Conservation (phyloP, 2,329 filamentous ascomycete genomes). For the Colletotrichum salicis region DNA sequence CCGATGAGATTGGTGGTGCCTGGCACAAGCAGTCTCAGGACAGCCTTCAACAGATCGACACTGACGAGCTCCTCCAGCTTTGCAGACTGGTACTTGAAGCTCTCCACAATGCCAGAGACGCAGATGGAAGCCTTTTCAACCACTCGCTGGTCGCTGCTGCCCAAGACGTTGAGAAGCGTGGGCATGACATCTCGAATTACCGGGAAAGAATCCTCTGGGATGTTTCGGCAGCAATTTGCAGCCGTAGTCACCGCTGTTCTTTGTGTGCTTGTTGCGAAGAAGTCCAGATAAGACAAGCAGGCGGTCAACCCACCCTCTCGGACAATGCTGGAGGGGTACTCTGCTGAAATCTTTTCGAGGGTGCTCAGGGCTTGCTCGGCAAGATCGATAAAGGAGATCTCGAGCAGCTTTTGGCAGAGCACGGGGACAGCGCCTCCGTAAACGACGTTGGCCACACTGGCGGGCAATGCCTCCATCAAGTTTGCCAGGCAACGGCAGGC, state of each 20-base stretch:
- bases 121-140: constrained; percentile 97
- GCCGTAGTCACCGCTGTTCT: constrained; percentile 96
- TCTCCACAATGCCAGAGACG: constrained; percentile 95
- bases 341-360: constrained; percentile 94
- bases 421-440: constrained; percentile 97
- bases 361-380: constrained; percentile 98
- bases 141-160: constrained; percentile 93
- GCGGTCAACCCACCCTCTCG: constrained; percentile 94
- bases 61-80: constrained; percentile 95
- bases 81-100: constrained; percentile 87
- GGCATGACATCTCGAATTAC: constrained; percentile 97
- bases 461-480: constrained; percentile 94
- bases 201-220: constrained; percentile 90
- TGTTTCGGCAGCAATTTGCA: constrained; percentile 97
- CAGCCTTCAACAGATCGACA: constrained; percentile 83
- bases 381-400: constrained; percentile 96
- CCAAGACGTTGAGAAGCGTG: constrained; percentile 87
- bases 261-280: constrained; percentile 97
- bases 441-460: constrained; percentile 93
- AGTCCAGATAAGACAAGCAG: constrained; percentile 96
- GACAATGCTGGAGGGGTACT: constrained; percentile 95
- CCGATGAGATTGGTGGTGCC: constrained; percentile 96
- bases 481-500: constrained; percentile 96
- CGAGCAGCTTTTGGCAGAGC: constrained; percentile 91
- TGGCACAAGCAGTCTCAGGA: constrained; percentile 87